A percentile compares a stretch with the other conserved stretches of the same genome.
Conservation (phyloP, 2,329 filamentous ascomycete species). For the Colletotrichum echinochloae region DNA sequence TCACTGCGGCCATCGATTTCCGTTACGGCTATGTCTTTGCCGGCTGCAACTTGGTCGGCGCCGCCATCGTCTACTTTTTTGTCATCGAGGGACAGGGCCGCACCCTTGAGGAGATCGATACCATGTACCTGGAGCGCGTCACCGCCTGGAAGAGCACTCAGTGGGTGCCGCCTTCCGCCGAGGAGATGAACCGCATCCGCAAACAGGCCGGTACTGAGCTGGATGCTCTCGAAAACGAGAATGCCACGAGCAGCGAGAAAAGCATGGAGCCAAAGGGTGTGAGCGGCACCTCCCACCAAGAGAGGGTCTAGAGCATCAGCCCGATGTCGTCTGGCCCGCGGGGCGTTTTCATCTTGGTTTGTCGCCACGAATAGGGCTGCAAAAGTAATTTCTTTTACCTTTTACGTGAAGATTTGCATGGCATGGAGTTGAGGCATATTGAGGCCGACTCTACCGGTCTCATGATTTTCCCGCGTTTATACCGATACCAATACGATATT, state of each 20-base stretch:
- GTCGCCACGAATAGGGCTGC: neutral
- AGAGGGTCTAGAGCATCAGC: conserved; percentile 11
- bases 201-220: conserved; percentile 56
- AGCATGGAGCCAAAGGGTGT: conserved; percentile 13
- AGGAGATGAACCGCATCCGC: conserved; percentile 58
- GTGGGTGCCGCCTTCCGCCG: conserved; percentile 61
- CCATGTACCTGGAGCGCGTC: conserved; percentile 77
- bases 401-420: conserved; percentile 11
- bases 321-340: neutral
- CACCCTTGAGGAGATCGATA: conserved; percentile 83
- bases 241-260: conserved; percentile 27
- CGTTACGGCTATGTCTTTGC: conserved; percentile 83
- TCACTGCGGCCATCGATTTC: conserved; percentile 77
- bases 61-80: conserved; percentile 80
- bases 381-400: neutral
- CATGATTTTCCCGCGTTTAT: conserved; percentile 1
- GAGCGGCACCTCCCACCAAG: conserved; percentile 20
- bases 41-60: conserved; percentile 74
- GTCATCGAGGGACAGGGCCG: conserved; percentile 80
- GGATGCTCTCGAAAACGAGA: conserved; percentile 43
- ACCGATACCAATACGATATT: neutral
- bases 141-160: conserved; percentile 71
- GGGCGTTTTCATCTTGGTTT: neutral
- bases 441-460: neutral
- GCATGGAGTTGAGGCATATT: conserved; percentile 22